Evolutionary conservation across 192 early-diverging fungal genomes (phyloP).

Genomic region (Entomortierella parvispora): DNA sequence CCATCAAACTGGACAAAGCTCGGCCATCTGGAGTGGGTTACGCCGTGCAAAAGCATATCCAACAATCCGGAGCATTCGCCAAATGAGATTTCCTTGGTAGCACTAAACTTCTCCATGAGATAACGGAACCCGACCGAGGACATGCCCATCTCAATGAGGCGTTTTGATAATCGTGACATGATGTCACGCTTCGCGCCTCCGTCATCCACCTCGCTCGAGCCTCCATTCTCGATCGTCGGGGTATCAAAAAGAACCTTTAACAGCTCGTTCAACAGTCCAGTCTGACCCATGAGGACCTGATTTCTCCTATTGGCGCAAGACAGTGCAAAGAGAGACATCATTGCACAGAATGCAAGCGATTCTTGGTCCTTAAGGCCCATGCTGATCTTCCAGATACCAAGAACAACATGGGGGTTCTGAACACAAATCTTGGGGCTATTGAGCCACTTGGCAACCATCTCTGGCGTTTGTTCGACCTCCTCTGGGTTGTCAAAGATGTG

Average conservation of each 20-base stretch:
- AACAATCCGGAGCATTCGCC: conserved; percentile 50
- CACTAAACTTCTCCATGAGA: conserved; percentile 64
- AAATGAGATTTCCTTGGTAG: conserved; percentile 48
- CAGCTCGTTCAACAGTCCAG: conserved; percentile 56
- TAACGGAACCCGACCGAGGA: conserved; percentile 63
- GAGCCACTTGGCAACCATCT: conserved; percentile 42
- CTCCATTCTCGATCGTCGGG: conserved; percentile 9
- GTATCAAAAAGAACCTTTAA: conserved; percentile 50
- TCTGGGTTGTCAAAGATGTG: conserved; percentile 53
- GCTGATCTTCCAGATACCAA: conserved; percentile 51
- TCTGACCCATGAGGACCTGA: conserved; percentile 64
- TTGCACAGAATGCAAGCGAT: conserved; percentile 41
- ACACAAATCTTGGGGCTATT: conserved; percentile 44
- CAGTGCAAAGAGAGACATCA: conserved; percentile 57
- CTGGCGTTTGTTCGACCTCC: conserved; percentile 29
- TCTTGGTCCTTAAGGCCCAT: conserved; percentile 51
- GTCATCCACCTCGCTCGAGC: conserved; percentile 11
- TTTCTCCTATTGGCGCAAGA: conserved; percentile 62
- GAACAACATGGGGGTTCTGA: conserved; percentile 35
- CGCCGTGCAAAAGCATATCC: conserved; percentile 65
- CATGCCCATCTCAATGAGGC: conserved; percentile 66
- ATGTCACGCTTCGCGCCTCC: conserved; percentile 44
- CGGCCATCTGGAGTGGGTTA: conserved; percentile 65
- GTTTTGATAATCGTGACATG: conserved; percentile 58
- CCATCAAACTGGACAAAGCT: conserved; percentile 72